These are phyloP conservation scores for Gomphus bonarii DNA, from an alignment of 1,284 basidiomycete species.

Conservation along the genomic window DNA sequence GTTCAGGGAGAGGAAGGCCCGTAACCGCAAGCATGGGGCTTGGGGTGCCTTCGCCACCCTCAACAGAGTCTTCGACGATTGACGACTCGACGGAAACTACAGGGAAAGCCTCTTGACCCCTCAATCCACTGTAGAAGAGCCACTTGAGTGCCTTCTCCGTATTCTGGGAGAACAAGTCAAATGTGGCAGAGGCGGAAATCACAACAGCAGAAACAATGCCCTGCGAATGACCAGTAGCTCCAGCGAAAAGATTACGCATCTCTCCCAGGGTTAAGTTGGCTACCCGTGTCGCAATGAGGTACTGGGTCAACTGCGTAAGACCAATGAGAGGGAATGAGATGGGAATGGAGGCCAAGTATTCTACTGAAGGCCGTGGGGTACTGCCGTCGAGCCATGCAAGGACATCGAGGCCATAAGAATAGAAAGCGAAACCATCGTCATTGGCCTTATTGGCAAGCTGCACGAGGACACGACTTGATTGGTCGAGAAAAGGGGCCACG, in stretches of 20 bases:
- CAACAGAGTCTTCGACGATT: constrained; percentile 80
- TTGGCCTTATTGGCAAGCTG: constrained; percentile 57
- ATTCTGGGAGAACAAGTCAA: constrained; percentile 69
- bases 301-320: constrained; percentile 91
- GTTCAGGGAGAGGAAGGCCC: constrained; percentile 69
- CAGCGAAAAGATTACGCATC: constrained; percentile 67
- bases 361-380: constrained; percentile 59
- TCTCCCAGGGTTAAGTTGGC: constrained; percentile 71
- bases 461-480: constrained; percentile 60
- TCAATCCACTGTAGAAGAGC: constrained; percentile 89
- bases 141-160: constrained; percentile 79
- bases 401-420: constrained; percentile 76
- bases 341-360: constrained; percentile 94
- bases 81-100: constrained; percentile 82
- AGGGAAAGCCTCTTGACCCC: constrained; percentile 94
- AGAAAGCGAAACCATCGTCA: constrained; percentile 55
- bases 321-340: constrained; percentile 94
- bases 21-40: constrained; percentile 90
- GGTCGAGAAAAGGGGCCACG: constrained; percentile 60
- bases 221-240: constrained; percentile 94
- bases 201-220: constrained; percentile 90
- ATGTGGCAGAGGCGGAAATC: constrained; percentile 71
- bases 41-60: constrained; percentile 89
- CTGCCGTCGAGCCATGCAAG: constrained; percentile 76
- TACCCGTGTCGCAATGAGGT: constrained; percentile 72